Evolutionary conservation across 1,139 yeast species (phyloP).

Genomic region (Suhomyces coccinellae): DNA sequence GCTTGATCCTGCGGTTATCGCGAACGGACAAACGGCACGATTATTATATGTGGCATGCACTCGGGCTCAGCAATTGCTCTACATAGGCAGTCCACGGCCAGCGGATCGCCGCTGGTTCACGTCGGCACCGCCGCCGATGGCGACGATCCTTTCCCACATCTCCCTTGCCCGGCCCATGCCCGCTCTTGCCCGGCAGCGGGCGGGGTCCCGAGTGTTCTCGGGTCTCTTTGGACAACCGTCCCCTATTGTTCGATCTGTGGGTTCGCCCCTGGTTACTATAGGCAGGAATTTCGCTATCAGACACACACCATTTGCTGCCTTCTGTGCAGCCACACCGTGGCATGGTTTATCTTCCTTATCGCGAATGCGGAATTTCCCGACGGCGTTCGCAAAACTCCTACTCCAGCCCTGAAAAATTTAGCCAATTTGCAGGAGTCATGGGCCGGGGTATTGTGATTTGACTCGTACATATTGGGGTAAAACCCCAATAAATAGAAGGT

Average conservation of each 20-base stretch:
- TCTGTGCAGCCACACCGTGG: slow-evolving; percentile 4
- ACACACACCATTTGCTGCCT: slow-evolving; percentile 5
- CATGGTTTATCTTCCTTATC: slow-evolving; percentile 4
- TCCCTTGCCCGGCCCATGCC: background rate
- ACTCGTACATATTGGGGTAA: slow-evolving; percentile 1
- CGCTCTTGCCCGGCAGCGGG: background rate
- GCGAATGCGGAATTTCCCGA: slow-evolving; percentile 7
- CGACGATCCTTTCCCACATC: background rate
- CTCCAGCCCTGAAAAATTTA: slow-evolving; percentile 8
- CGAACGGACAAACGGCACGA: slow-evolving; percentile 25
- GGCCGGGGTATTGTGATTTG: background rate
- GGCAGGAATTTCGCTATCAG: slow-evolving; percentile 6
- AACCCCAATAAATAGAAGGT: background rate
- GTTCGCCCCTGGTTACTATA: slow-evolving; percentile 1
- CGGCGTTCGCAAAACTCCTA: slow-evolving; percentile 2
- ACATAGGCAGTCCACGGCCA: slow-evolving; percentile 20
- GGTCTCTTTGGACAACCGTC: background rate
- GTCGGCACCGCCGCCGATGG: background rate
- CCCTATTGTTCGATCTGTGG: background rate
- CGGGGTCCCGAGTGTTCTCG: background rate
- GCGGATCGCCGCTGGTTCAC: background rate
- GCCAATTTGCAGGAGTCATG: slow-evolving; percentile 3
- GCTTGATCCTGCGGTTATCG: slow-evolving; percentile 4
- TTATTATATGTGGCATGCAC: slow-evolving; percentile 66
- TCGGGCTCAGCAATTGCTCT: slow-evolving; percentile 57